Base-by-base conservation (phyloP, 176 grass and related monocot species). In the Carex littledalei region DNA sequence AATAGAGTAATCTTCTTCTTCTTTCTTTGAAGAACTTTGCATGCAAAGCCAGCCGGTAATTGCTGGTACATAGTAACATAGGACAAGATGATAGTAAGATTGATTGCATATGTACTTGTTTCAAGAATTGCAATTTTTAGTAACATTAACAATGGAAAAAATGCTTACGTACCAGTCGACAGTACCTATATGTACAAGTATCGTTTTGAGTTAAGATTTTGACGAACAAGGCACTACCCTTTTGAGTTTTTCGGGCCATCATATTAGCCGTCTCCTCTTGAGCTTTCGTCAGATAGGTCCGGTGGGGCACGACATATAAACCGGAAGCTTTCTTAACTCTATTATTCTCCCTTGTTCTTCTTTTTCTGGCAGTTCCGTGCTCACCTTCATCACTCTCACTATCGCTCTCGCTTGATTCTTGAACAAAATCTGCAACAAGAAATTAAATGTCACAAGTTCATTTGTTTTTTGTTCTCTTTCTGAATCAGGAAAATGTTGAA, bases 1-100 rank as follows among this genome's bases (percentile, higher is more conserved):
- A 29, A 13, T 3, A 92, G 86, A 17, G 49, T 3, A 52, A 81
- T 37, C 2, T 67, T 60, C 0, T 62, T 2, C 24, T 24, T 73
- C 63, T 66, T 57, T 6, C 15, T 54, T 69, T 53, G 54, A 3
- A 92, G 63, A 22, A 86, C 62, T 41, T 90, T 17, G 31, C 58
- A 39, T 15, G 72, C 65, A 88, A 93, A 90, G 52, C 10, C 5
- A 6, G 0, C 5, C 26, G 84, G 84, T 16, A 92, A 18, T n/a
- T 22, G 21, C 91, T 92, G 65, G 31, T 16, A 43, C 41, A 43
- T 43, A 43, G 41, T 43, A 43, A 35, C 26, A 31, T 67, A 13
- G 3, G 35, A 35, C 4, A 37, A 67, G 13, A 67, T 35, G 3
- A 67, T 16, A 22, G 13, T 32, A 67, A 67, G 0, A 13, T 32